phyloP scores from a whole-genome alignment of 139 green algal species.

The Tetradesmus lagerheimii region DNA sequence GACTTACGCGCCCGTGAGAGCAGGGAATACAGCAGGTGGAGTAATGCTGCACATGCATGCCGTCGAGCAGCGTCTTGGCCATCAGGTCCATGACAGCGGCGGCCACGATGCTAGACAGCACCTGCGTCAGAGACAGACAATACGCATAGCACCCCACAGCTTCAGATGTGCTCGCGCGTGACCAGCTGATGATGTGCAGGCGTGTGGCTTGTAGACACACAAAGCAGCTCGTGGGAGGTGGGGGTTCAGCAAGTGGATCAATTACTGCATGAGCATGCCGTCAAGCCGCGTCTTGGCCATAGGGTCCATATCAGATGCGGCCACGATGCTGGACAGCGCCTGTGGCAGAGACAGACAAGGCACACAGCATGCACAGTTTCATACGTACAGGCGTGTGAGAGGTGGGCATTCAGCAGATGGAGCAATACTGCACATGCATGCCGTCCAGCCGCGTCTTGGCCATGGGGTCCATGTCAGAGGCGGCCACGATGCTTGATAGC shows the following conservation, averaged over 20 bases:
- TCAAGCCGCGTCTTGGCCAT: background rate
- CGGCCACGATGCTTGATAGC: constrained; percentile 31
- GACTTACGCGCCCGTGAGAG: too few species aligned
- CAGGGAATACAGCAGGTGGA: too few species aligned
- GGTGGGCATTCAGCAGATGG: background rate
- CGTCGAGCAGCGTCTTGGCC: background rate
- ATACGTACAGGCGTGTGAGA: too few species aligned
- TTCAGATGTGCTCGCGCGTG: too few species aligned
- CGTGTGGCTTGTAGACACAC: too few species aligned
- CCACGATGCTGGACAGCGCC: constrained; percentile 32
- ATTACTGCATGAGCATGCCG: background rate
- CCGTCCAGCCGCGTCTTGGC: background rate
- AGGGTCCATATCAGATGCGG: background rate
- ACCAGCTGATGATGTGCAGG: too few species aligned
- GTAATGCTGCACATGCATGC: too few species aligned
- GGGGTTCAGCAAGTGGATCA: too few species aligned
- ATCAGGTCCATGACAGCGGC: background rate
- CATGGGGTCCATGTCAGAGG: constrained; percentile 16
- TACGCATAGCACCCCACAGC: too few species aligned
- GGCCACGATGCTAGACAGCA: constrained; percentile 20
- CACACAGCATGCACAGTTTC: too few species aligned
- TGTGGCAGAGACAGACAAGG: background rate
- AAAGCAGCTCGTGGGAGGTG: too few species aligned
- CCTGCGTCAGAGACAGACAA: constrained; percentile 12
- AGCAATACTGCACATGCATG: constrained; percentile 9